Conservation (phyloP, 345 rosid species). For the Firmiana major region DNA sequence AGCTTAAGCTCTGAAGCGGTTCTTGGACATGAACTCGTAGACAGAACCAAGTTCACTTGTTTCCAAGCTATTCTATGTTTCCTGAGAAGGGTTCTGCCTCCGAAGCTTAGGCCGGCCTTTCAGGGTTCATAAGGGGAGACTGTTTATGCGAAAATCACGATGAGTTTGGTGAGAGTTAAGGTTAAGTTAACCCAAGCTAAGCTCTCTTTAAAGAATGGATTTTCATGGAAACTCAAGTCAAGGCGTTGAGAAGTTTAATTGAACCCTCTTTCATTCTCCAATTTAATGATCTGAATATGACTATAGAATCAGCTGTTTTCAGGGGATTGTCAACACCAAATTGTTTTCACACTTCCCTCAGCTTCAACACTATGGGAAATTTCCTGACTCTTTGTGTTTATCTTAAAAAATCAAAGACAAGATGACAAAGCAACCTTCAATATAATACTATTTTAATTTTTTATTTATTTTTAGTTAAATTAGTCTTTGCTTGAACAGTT, state of each 20-base stretch:
- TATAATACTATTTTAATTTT: slow-evolving; percentile 15
- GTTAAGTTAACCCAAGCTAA: slow-evolving; percentile 3
- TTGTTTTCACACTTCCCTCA: slow-evolving; percentile 23
- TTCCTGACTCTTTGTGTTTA: neutral
- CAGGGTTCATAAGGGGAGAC: slow-evolving; percentile 25
- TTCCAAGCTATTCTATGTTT: slow-evolving; percentile 29
- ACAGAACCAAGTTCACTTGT: slow-evolving; percentile 6
- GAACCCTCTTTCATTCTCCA: slow-evolving; percentile 21
- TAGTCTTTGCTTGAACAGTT: slow-evolving; percentile 24
- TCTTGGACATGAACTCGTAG: neutral
- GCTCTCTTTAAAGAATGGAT: slow-evolving; percentile 6
- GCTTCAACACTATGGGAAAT: slow-evolving; percentile 5
- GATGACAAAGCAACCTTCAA: slow-evolving; percentile 46
- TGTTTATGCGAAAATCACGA: slow-evolving; percentile 25
- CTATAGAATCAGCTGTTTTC: slow-evolving; percentile 19
- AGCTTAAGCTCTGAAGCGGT: slow-evolving; percentile 16
- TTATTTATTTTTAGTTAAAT: neutral
- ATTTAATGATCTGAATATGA: slow-evolving; percentile 30
- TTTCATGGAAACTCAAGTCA: slow-evolving; percentile 9
- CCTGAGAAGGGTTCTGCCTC: slow-evolving; percentile 28
- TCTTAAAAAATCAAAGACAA: slow-evolving; percentile 25
- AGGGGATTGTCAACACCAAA: slow-evolving; percentile 21
- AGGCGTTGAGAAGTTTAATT: slow-evolving; percentile 15
- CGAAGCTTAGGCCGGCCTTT: slow-evolving; percentile 37
- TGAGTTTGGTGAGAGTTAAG: slow-evolving; percentile 6